These are phyloP conservation scores for Collariella sp. DNA, from an alignment of 495 filamentous ascomycete genomes.

Conservation along the genomic window DNA sequence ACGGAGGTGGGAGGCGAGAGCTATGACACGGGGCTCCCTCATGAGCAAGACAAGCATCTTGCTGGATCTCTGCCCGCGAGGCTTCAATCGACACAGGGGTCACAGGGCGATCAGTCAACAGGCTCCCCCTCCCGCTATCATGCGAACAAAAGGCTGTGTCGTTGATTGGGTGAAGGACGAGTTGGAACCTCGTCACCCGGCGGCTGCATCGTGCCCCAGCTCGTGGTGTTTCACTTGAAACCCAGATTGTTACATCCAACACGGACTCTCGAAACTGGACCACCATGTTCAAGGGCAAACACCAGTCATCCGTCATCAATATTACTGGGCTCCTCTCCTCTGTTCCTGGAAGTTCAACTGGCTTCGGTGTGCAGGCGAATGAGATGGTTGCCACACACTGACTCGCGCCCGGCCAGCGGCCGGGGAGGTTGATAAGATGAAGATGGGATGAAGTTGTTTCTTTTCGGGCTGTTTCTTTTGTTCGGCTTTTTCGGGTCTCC, in stretches of 20 bases:
- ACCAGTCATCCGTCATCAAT: no score
- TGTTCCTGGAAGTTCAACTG: neutral
- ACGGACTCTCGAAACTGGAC: neutral
- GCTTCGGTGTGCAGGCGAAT: neutral
- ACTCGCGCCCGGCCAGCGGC: neutral
- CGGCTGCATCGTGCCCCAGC: constrained; percentile 18
- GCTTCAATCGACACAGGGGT: constrained; percentile 4
- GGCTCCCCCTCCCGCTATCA: constrained; percentile 17
- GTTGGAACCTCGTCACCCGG: constrained; percentile 23
- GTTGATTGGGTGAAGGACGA: constrained; percentile 25
- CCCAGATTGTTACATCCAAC: constrained; percentile 25
- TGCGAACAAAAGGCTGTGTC: constrained; percentile 12
- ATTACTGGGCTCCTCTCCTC: neutral
- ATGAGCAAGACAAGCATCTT: neutral
- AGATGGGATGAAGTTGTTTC: no score
- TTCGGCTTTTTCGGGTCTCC: no score
- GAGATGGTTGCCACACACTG: neutral
- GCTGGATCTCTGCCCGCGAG: constrained; percentile 9
- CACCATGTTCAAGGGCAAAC: neutral
- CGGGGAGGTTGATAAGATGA: neutral
- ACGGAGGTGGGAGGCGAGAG: neutral
- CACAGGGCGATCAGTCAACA: constrained; percentile 30
- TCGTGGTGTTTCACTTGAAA: constrained; percentile 35
- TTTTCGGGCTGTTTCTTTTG: no score
- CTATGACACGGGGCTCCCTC: neutral